Evolutionary conservation across 257 asterid genomes (phyloP).

Genomic region (Solanum virginianum): DNA sequence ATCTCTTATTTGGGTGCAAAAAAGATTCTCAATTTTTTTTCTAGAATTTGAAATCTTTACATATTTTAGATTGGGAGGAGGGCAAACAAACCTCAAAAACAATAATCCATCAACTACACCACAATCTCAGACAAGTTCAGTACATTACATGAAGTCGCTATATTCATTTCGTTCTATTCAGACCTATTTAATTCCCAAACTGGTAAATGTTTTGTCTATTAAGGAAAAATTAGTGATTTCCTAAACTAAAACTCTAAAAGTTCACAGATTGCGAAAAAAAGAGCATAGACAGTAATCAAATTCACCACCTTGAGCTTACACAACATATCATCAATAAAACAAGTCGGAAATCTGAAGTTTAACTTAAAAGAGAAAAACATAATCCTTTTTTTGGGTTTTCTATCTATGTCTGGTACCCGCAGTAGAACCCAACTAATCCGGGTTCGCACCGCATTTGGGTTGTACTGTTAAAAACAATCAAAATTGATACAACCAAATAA

Average conservation of each 20-base stretch:
- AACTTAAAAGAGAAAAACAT: background rate
- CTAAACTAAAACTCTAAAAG: background rate
- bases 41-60: background rate
- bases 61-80: background rate
- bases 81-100: background rate
- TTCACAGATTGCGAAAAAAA: background rate
- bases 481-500: background rate
- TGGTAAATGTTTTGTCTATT: background rate
- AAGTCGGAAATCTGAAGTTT: background rate
- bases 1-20: background rate
- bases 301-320: background rate
- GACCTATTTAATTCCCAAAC: background rate
- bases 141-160: background rate
- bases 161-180: background rate
- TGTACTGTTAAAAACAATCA: background rate
- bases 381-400: too few relatives aligned
- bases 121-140: background rate
- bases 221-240: background rate
- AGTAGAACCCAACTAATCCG: too few relatives aligned
- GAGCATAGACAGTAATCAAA: background rate
- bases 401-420: too few relatives aligned
- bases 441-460: too few relatives aligned
- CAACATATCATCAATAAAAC: background rate
- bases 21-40: background rate
- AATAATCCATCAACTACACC: background rate